Evolutionary conservation across 768 basidiomycete genomes (phyloP).

Genomic region (Panellus pusillus): DNA sequence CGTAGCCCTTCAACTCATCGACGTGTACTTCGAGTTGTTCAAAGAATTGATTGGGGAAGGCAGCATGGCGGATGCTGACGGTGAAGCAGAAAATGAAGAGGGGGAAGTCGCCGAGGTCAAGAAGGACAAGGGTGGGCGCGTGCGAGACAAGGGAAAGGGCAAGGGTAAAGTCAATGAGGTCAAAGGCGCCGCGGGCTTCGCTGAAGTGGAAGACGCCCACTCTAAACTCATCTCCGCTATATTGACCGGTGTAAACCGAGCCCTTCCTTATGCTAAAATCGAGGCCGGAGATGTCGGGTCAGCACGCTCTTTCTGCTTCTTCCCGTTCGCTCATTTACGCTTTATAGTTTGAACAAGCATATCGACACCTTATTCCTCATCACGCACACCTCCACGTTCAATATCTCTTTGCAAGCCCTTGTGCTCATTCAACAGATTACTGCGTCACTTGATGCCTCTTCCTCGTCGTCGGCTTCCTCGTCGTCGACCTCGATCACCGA

Average conservation of each 20-base stretch:
- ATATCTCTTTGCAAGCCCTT: constrained; percentile 91
- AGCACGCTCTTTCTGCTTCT: constrained; percentile 23
- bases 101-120: constrained; percentile 30
- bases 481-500: constrained; percentile 51
- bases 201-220: constrained; percentile 75
- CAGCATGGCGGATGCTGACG: constrained; percentile 29
- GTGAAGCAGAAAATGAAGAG: constrained; percentile 32
- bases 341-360: constrained; percentile 71
- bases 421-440: constrained; percentile 85
- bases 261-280: constrained; percentile 87
- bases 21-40: constrained; percentile 95
- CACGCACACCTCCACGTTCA: constrained; percentile 95
- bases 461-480: constrained; percentile 37
- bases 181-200: constrained; percentile 64
- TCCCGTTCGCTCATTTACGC: neutral
- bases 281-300: constrained; percentile 68
- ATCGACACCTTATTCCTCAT: constrained; percentile 94
- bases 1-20: constrained; percentile 77
- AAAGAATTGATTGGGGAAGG: constrained; percentile 77
- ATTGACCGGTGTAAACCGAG: constrained; percentile 92
- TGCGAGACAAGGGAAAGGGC: constrained; percentile 36
- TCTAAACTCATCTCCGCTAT: constrained; percentile 87
- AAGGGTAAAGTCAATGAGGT: constrained; percentile 45
- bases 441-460: constrained; percentile 45
- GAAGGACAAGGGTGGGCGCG: constrained; percentile 26